Percentiles rank a stretch among this genome's conserved stretches.
Evolutionary conservation across 1,284 basidiomycete genomes (phyloP).

Genomic region (Sphaerobolus stellatus): DNA sequence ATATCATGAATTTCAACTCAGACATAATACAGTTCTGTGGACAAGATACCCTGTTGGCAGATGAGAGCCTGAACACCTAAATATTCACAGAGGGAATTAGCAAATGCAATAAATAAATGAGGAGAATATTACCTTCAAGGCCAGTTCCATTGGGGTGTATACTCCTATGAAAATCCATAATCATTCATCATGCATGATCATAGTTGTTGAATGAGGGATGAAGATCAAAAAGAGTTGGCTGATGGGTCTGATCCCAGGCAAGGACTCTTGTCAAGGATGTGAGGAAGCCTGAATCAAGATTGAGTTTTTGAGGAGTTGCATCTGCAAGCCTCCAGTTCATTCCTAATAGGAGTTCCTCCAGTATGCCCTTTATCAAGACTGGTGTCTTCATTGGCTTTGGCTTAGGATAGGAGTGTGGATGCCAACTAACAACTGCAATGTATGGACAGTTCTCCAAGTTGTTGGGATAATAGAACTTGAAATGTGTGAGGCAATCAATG

Average conservation of each 20-base stretch:
- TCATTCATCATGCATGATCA: conserved; percentile 21
- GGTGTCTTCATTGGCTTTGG: conserved; percentile 17
- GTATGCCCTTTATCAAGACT: neutral
- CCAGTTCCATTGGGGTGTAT: conserved; percentile 24
- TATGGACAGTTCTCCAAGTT: conserved; percentile 19
- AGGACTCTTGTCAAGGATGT: conserved; percentile 16
- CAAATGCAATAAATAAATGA: neutral
- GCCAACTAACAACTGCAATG: conserved; percentile 20
- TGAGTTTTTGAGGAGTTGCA: conserved; percentile 24
- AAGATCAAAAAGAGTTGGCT: conserved; percentile 19
- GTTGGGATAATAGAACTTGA: conserved; percentile 21
- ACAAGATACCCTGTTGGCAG: neutral
- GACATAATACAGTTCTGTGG: conserved; percentile 15
- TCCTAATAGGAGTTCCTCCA: conserved; percentile 12
- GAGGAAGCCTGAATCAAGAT: conserved; percentile 25
- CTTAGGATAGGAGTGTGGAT: conserved; percentile 18
- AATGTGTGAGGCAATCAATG: conserved; percentile 17
- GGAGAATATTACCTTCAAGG: conserved; percentile 24
- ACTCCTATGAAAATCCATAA: conserved; percentile 16
- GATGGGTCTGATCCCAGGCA: conserved; percentile 12
- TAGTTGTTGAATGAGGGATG: conserved; percentile 29
- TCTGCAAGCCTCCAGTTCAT: conserved; percentile 27
- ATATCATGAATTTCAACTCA: conserved; percentile 9
- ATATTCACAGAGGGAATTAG: neutral
- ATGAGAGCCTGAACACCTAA: neutral